These are phyloP conservation scores for Corynascus novoguineensis DNA, from an alignment of 495 filamentous ascomycete species.

Conservation along the genomic window DNA sequence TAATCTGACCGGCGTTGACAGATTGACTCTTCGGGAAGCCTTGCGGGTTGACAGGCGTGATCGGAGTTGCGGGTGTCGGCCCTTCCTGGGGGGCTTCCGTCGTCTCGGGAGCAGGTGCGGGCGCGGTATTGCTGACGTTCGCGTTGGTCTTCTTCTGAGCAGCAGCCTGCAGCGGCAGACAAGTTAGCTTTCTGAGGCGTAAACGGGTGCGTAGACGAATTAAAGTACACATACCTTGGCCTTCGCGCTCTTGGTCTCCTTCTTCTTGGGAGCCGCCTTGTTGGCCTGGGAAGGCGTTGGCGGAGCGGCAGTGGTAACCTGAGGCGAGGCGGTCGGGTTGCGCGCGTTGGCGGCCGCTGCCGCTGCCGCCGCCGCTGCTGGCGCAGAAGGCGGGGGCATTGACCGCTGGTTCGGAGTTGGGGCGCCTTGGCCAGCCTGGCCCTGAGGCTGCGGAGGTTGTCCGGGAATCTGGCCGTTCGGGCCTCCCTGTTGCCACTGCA, in stretches of 20 bases:
- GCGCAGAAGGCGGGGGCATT: constrained; percentile 85
- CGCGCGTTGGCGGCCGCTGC: constrained; percentile 45
- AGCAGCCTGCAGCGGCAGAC: constrained; percentile 41
- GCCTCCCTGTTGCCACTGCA: constrained; percentile 55
- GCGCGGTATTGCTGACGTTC: constrained; percentile 51
- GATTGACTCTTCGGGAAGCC: constrained; percentile 57
- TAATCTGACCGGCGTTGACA: constrained; percentile 40
- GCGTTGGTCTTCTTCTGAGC: constrained; percentile 65
- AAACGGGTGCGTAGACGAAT: not conserved
- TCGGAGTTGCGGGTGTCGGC: constrained; percentile 76
- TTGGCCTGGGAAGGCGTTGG: constrained; percentile 76
- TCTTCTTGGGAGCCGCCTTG: constrained; percentile 84
- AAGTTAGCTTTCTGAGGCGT: constrained; percentile 22
- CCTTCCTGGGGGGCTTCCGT: constrained; percentile 63
- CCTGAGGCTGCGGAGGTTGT: constrained; percentile 53
- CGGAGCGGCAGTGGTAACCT: constrained; percentile 66
- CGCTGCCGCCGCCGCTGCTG: constrained; percentile 53
- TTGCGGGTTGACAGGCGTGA: constrained; percentile 71
- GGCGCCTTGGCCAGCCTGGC: constrained; percentile 61
- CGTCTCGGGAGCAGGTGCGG: constrained; percentile 70
- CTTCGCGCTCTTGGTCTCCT: constrained; percentile 61
- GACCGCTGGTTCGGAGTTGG: constrained; percentile 59
- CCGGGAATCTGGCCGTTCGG: constrained; percentile 62
- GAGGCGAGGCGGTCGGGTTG: constrained; percentile 74
- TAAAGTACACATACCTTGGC: constrained; percentile 67